Conservation (phyloP, 306 rosid species). For the Malus orientalis region DNA sequence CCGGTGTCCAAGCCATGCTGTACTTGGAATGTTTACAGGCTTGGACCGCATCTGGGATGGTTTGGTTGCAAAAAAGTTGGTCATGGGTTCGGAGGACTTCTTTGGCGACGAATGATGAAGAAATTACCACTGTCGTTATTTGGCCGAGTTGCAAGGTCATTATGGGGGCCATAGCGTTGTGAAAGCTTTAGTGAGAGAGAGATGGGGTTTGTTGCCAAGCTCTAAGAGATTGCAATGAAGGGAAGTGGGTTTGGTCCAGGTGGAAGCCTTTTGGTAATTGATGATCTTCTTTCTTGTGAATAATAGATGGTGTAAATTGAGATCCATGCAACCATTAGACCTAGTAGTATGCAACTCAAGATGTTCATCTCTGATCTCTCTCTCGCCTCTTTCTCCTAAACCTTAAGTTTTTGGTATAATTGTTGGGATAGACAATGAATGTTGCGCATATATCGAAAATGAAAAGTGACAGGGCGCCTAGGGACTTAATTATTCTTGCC, state of each 20-base stretch:
- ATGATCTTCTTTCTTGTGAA: not conserved
- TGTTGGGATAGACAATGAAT: too few relatives aligned
- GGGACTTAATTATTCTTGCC: too few relatives aligned
- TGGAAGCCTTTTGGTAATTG: constrained; percentile 4
- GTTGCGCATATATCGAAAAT: too few relatives aligned
- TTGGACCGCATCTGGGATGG: constrained; percentile 2
- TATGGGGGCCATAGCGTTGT: constrained; percentile 25
- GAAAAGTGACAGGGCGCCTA: too few relatives aligned
- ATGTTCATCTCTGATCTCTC: not conserved
- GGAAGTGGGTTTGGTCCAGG: constrained; percentile 46
- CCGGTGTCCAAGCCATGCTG: constrained; percentile 22
- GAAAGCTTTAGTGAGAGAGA: constrained; percentile 28
- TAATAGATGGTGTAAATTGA: constrained; percentile 1
- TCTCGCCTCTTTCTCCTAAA: not conserved
- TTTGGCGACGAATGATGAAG: constrained; percentile 20
- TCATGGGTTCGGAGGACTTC: constrained; percentile 26
- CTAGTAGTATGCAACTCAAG: not conserved
- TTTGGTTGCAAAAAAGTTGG: constrained; percentile 19
- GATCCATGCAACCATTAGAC: not conserved
- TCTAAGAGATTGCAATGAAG: constrained; percentile 40
- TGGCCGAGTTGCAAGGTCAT: constrained; percentile 33
- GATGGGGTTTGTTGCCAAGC: constrained; percentile 36
- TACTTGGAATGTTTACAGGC: constrained; percentile 5
- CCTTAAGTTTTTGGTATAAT: not conserved
- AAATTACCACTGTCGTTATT: constrained; percentile 21